Evolutionary conservation across 106 monocot genomes (phyloP).

Genomic region (Platanthera guangdongensis): DNA sequence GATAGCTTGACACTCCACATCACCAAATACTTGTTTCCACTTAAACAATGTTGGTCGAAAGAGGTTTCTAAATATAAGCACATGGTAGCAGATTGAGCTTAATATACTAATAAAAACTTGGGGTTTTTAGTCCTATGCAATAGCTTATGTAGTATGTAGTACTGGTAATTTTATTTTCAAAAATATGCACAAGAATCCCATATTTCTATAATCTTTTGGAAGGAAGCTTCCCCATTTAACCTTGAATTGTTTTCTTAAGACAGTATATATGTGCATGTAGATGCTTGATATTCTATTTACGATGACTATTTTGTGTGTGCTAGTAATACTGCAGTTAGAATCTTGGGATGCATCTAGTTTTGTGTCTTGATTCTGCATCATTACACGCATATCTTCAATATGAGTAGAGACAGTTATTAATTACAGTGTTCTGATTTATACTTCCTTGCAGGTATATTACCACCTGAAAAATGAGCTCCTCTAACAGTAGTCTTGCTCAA

Average conservation of each 20-base stretch:
- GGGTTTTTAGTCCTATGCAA: neutral
- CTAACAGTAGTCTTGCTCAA: constrained; percentile 27
- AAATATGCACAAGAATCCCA: neutral
- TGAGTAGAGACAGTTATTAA: neutral
- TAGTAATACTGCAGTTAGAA: neutral
- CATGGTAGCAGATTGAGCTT: neutral
- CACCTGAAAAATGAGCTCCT: constrained; percentile 30
- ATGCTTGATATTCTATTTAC: neutral
- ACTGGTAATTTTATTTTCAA: neutral
- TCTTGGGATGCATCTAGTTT: neutral
- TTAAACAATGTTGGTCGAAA: neutral
- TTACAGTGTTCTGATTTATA: neutral
- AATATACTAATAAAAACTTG: neutral
- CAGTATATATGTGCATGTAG: neutral
- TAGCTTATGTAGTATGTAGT: neutral
- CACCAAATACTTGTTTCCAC: neutral
- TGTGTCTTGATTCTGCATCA: neutral
- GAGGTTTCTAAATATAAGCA: neutral
- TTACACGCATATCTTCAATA: neutral
- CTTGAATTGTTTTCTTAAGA: neutral
- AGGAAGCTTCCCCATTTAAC: neutral
- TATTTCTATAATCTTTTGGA: neutral
- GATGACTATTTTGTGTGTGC: neutral
- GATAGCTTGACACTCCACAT: neutral
- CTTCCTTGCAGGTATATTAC: constrained; percentile 5